Base-by-base conservation (phyloP, 164 flowering plant genomes). In the Macadamia integrifolia region DNA sequence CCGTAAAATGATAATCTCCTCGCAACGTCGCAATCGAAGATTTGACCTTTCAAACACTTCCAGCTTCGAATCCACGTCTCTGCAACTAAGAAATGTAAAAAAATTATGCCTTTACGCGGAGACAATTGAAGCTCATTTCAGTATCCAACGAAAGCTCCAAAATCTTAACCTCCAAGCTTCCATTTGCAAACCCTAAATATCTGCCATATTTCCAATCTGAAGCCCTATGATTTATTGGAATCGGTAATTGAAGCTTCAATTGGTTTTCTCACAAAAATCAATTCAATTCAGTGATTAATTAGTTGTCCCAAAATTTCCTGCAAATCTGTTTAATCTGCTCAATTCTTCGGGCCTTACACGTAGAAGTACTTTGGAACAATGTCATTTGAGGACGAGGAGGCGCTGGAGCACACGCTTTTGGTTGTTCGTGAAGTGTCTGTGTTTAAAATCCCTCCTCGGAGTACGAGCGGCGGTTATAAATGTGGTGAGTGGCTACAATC, bases 401-500 rank as follows among this genome's bases (percentile, higher is more conserved):
- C 90, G 12, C 78, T 95, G 70, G 94, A 90, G 81, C 99, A 95
- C 82, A 95, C 99, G 1, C 94, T 95, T 50, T 85, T 95, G 62
- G 99, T 95, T 0, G 93, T 92, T 55, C 93, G 99, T 11, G 98
- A 95, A 75, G 99, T 95, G 42, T 62, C 86, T 53, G 87, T 92
- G 15, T 90, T 68, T 88, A 95, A 95, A 76, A 95, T 95, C 78
- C 99, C 97, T 0, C 98, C 99, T 6, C 86, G 99, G 10, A 71
- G 82, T 63, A 90, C 97, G 32, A 83, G 88, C 79, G 99, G 96
- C 66, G 99, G 98, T 1, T 95, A 88, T 85, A 95, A 95, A 75
- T 95, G 99, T 80, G 98, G 98, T 53, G 99, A 92, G 79, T 95
- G 99, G 99, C 81, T 95, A 3, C 99, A 95, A 66, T 85, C 99